Conservation (phyloP, 345 rosid species). For the Dipteronia sinensis region DNA sequence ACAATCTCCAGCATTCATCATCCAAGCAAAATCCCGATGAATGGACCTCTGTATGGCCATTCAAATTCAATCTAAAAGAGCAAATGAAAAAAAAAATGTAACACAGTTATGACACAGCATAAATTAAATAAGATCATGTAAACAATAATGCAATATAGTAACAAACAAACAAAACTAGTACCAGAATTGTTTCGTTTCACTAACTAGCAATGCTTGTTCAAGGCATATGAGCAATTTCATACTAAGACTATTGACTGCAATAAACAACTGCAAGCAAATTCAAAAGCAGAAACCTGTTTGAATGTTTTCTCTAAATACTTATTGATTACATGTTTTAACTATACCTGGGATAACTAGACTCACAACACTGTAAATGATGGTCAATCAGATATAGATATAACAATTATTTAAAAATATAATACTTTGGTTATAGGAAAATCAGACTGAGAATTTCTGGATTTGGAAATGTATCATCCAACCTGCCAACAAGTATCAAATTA, state of each 20-base stretch:
- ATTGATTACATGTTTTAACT: neutral
- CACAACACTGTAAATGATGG: neutral
- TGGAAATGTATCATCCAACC: neutral
- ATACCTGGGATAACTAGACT: neutral
- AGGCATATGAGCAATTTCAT: slow-evolving; percentile 3
- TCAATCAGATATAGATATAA: neutral
- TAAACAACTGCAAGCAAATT: neutral
- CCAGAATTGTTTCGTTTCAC: neutral
- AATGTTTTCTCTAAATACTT: neutral
- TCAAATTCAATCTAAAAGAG: slow-evolving; percentile 63
- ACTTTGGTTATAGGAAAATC: neutral
- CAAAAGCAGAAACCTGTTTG: neutral
- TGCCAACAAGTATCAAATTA: neutral
- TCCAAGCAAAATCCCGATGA: slow-evolving; percentile 79
- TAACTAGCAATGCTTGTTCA: neutral
- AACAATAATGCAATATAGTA: neutral
- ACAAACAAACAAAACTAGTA: neutral
- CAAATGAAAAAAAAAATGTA: slow-evolving; percentile 24
- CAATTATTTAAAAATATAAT: neutral
- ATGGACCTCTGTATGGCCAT: slow-evolving; percentile 47
- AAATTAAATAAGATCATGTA: neutral
- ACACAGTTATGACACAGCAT: slow-evolving; percentile 11
- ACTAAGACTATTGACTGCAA: neutral
- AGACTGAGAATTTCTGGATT: neutral
- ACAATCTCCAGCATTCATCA: slow-evolving; percentile 85